Evolutionary conservation across 2,329 filamentous ascomycete genomes (phyloP).

Genomic region (Pseudopithomyces chartarum): DNA sequence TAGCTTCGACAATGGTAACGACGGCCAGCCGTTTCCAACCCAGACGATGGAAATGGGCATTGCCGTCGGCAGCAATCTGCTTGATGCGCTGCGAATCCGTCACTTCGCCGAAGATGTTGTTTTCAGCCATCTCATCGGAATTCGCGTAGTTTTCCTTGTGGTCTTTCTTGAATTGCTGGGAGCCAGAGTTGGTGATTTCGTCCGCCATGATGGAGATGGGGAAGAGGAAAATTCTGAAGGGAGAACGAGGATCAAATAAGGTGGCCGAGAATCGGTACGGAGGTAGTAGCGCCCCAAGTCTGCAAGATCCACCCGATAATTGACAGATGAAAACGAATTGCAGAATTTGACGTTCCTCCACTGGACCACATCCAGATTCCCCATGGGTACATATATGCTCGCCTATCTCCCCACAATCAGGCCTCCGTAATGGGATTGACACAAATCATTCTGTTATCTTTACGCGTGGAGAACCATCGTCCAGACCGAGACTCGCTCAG

Average conservation of each 20-base stretch:
- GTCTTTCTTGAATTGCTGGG: slow-evolving; percentile 3
- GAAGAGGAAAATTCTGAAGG: background rate
- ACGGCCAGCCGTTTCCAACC: slow-evolving; percentile 58
- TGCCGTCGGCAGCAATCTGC: background rate
- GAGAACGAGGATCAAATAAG: background rate
- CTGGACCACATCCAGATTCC: background rate
- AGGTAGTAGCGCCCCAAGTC: background rate
- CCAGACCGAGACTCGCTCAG: slow-evolving; percentile 1
- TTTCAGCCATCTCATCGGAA: slow-evolving; percentile 2
- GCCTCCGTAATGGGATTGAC: slow-evolving; percentile 7
- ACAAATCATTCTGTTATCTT: slow-evolving; percentile 7
- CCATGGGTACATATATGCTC: slow-evolving; percentile 8
- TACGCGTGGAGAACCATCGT: slow-evolving; percentile 2
- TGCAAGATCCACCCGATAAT: background rate
- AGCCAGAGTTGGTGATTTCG: background rate
- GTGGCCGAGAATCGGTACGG: background rate
- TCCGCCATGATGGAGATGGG: slow-evolving; percentile 1
- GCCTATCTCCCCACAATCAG: slow-evolving; percentile 3
- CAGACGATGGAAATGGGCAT: slow-evolving; percentile 43
- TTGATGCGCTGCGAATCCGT: slow-evolving; percentile 1
- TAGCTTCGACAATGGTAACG: slow-evolving; percentile 56
- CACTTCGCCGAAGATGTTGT: background rate
- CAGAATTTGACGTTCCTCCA: background rate
- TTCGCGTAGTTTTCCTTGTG: background rate
- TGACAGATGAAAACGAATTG: background rate